Evolutionary conservation across 2,329 filamentous ascomycete genomes (phyloP), one percentile per base, ranked within the genome.

Genomic region (Fusarium sp.): DNA sequence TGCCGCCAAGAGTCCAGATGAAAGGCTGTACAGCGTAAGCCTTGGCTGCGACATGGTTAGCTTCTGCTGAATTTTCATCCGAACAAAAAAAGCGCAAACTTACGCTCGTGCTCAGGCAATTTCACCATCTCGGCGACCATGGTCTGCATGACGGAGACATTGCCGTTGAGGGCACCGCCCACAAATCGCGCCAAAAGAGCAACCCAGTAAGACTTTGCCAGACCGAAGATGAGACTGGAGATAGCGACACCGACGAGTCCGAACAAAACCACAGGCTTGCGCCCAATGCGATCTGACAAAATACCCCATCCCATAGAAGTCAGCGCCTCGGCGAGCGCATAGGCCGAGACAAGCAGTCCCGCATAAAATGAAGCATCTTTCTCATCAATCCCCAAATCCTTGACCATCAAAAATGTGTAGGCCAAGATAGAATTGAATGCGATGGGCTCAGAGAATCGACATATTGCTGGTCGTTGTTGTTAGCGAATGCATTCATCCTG

Each of bases 81-180:
- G 5, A 3, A 3, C 3, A 0, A 3, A 16, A 6, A 9, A 25
- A 13, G 29, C 5, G 6, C 34, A 40, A 34, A 70, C 72, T 68
- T 47, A 72, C 87, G 75, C 91, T 94, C 84, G 38, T 97, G 94
- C 78, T 97, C 97, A 69, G 91, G 94, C 60, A 92, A 87, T 77
- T 97, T 94, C 6, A 94, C 97, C 69, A 97, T 91, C 80, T 98
- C 94, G 25, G 94, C 94, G 44, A 98, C 81, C 67, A 94, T 96
- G 1, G 94, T 97, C 32, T 93, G 94, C 27, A 97, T 93, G 8
- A 97, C 89, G 7, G 92, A 94, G 41, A 94, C 93, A 72, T 97
- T 98, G 47, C 94, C 94, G 79, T 97, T 97, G 41, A 97, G 87
- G 48, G 95, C 79, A 12, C 94, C 94, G 91, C 97, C 97, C 62